Evolutionary conservation across 1,139 yeast genomes (phyloP).

Genomic region (Kodamaea arcana): DNA sequence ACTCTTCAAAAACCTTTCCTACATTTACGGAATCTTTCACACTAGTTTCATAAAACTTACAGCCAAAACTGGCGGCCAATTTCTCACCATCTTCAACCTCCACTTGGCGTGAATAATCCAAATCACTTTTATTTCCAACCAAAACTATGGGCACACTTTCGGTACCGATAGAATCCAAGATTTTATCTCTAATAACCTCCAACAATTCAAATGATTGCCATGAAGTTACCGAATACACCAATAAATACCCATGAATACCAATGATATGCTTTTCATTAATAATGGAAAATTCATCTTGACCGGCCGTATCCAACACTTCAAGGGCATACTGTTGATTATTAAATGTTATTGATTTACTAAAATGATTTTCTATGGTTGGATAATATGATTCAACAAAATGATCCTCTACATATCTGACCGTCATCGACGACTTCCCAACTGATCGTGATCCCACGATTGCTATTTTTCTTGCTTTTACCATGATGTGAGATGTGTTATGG

Average conservation of each 20-base stretch:
- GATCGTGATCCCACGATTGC: slow-evolving; percentile 89
- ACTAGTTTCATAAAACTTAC: slow-evolving; percentile 76
- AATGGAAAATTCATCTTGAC: slow-evolving; percentile 88
- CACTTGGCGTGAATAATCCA: slow-evolving; percentile 63
- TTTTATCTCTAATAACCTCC: slow-evolving; percentile 77
- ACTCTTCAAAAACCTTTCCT: slow-evolving; percentile 57
- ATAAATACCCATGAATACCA: slow-evolving; percentile 80
- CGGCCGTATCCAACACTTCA: slow-evolving; percentile 90
- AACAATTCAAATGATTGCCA: slow-evolving; percentile 76
- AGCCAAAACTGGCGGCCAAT: slow-evolving; percentile 57
- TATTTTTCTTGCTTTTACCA: slow-evolving; percentile 63
- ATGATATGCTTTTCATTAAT: slow-evolving; percentile 79
- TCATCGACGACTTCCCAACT: slow-evolving; percentile 85
- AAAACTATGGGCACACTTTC: slow-evolving; percentile 75
- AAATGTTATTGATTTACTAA: slow-evolving; percentile 65
- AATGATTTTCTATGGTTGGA: slow-evolving; percentile 91
- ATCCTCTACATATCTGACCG: slow-evolving; percentile 82
- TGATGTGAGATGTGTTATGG: slow-evolving; percentile 5
- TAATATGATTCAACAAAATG: slow-evolving; percentile 87
- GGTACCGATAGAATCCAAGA: slow-evolving; percentile 69
- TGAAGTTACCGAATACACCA: slow-evolving; percentile 80
- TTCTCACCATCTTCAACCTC: slow-evolving; percentile 58
- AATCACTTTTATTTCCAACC: slow-evolving; percentile 82
- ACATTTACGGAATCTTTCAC: slow-evolving; percentile 75
- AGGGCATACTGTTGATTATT: slow-evolving; percentile 77